These are phyloP conservation scores for Cruciata laevipes DNA, from an alignment of 257 asterid genomes.

Conservation along the genomic window DNA sequence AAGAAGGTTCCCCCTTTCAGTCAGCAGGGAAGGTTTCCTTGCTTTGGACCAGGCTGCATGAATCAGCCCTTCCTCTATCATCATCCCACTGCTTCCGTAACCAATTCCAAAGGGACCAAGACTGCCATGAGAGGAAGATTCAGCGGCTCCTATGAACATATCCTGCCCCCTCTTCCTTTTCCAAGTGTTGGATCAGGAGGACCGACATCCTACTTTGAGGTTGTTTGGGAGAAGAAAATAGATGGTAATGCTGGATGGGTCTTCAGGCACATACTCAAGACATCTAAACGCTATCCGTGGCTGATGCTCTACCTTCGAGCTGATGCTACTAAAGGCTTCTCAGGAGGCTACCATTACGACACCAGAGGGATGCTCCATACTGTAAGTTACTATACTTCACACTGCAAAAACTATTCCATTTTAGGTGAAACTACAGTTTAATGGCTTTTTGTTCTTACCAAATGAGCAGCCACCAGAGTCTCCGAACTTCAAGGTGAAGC, in stretches of 20 bases:
- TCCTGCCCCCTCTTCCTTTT: neutral
- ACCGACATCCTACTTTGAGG: conserved; percentile 1
- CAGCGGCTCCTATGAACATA: neutral
- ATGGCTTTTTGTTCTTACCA: neutral
- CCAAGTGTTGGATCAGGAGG: neutral
- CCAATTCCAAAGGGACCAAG: conserved; percentile 13
- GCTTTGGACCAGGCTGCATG: conserved; percentile 8
- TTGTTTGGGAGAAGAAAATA: conserved; percentile 3
- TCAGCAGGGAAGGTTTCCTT: neutral
- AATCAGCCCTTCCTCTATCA: conserved; percentile 3
- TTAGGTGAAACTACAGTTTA: neutral
- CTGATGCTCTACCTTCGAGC: conserved; percentile 2
- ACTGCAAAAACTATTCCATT: neutral
- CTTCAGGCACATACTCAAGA: neutral
- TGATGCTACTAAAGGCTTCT: conserved; percentile 6
- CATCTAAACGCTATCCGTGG: neutral
- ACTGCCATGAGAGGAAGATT: conserved; percentile 29
- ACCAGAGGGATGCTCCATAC: conserved; percentile 8
- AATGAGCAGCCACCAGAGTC: conserved; percentile 2
- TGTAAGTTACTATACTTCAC: neutral
- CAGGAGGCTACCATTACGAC: conserved; percentile 6
- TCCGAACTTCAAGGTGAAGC: conserved; percentile 7
- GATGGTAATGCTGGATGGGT: neutral
- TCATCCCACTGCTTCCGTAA: neutral
- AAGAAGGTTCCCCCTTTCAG: neutral